Conservation (phyloP, 2,329 filamentous ascomycete species). For the Microdochium paspali region DNA sequence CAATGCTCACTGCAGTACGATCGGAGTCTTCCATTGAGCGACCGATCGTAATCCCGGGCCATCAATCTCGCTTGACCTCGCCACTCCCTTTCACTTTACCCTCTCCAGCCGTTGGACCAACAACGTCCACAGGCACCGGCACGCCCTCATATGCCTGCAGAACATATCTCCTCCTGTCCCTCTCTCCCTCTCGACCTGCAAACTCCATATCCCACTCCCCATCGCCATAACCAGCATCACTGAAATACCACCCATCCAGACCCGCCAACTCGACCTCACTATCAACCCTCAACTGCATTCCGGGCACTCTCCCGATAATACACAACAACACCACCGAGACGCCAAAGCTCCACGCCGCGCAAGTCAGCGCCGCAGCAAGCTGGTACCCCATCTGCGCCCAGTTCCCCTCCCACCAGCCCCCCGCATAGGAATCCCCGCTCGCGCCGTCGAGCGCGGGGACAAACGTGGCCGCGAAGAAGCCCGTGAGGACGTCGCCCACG, state of each 20-base stretch:
- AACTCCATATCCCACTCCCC: conserved; percentile 1
- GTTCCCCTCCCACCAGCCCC: conserved; percentile 41
- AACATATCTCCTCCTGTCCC: neutral
- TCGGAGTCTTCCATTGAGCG: too few species aligned
- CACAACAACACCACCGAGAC: conserved; percentile 43
- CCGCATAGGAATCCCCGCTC: conserved; percentile 29
- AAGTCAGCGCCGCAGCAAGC: conserved; percentile 45
- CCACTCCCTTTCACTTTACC: neutral
- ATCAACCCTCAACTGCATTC: conserved; percentile 41
- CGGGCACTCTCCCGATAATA: conserved; percentile 47
- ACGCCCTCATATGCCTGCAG: neutral
- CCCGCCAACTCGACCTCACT: conserved; percentile 46
- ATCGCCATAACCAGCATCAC: conserved; percentile 19
- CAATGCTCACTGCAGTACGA: too few species aligned
- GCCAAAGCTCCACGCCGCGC: conserved; percentile 43
- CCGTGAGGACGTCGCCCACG: conserved; percentile 46
- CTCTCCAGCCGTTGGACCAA: neutral
- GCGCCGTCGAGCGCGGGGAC: conserved; percentile 43
- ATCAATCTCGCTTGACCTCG: neutral
- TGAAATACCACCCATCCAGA: conserved; percentile 40
- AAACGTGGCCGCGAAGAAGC: conserved; percentile 40
- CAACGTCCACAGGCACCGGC: neutral
- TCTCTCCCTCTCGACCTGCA: neutral
- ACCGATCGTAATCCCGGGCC: too few species aligned
- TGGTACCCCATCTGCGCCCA: conserved; percentile 47